These are phyloP conservation scores for Teratosphaeria gauchensis DNA, from an alignment of 2,329 filamentous ascomycete genomes.

Conservation along the genomic window DNA sequence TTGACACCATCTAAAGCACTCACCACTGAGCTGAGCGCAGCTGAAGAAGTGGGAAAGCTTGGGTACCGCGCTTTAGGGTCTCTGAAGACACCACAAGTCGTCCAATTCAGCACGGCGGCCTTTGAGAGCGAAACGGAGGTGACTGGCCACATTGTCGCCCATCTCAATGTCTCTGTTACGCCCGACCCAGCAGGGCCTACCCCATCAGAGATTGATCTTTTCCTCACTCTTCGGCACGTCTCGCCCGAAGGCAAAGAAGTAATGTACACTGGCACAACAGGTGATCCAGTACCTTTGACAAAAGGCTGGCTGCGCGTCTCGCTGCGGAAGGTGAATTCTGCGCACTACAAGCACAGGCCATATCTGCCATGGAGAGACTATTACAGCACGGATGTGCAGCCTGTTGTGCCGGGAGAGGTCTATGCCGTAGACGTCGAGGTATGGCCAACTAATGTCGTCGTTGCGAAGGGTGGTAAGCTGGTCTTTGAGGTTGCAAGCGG, in stretches of 20 bases:
- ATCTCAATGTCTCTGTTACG: slow-evolving; percentile 40
- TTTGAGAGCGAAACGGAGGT: slow-evolving; percentile 59
- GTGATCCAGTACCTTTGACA: slow-evolving; percentile 51
- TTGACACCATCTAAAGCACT: slow-evolving; percentile 43
- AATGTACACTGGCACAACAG: slow-evolving; percentile 56
- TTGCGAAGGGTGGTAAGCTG: slow-evolving; percentile 42
- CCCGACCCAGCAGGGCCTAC: slow-evolving; percentile 12
- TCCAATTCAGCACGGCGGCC: slow-evolving; percentile 49
- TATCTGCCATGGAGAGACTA: slow-evolving; percentile 53
- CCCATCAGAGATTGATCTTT: slow-evolving; percentile 52
- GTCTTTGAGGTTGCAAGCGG: slow-evolving; percentile 47
- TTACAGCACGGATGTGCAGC: slow-evolving; percentile 44
- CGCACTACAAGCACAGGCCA: slow-evolving; percentile 42
- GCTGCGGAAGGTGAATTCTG: slow-evolving; percentile 44
- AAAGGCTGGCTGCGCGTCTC: slow-evolving; percentile 56
- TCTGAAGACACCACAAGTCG: slow-evolving; percentile 38
- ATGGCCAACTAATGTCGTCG: slow-evolving; percentile 55
- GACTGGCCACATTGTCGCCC: slow-evolving; percentile 57
- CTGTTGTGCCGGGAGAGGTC: slow-evolving; percentile 45
- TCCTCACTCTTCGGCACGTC: slow-evolving; percentile 52
- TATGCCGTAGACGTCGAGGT: slow-evolving; percentile 54
- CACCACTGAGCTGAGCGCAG: slow-evolving; percentile 2
- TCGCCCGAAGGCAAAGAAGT: slow-evolving; percentile 47
- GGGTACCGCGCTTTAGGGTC: slow-evolving; percentile 52
- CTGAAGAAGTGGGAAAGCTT: slow-evolving; percentile 11